These are phyloP conservation scores for Leccinum subtestaceum DNA, from an alignment of 768 basidiomycete genomes.

Conservation along the genomic window DNA sequence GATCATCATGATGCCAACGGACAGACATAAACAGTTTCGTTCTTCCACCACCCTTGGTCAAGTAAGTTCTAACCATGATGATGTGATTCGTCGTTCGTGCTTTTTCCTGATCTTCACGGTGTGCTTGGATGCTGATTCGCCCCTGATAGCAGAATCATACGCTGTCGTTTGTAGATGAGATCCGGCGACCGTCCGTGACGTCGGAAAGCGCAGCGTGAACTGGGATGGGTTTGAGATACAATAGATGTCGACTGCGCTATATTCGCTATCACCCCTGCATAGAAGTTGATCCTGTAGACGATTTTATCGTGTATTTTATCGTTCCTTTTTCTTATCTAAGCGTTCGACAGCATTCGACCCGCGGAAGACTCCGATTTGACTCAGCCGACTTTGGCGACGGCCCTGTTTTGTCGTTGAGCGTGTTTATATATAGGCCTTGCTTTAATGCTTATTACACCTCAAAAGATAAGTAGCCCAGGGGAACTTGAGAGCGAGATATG, in stretches of 20 bases:
- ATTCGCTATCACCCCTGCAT: background rate
- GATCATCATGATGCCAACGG: background rate
- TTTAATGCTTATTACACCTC: no score
- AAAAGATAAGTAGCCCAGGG: no score
- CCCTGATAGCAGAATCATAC: background rate
- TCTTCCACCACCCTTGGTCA: background rate
- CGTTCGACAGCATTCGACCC: no score
- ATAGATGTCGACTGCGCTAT: background rate
- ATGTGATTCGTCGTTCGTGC: background rate
- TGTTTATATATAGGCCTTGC: no score
- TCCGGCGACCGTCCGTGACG: background rate
- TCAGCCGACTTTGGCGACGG: no score
- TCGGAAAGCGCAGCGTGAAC: background rate
- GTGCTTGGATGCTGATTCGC: background rate
- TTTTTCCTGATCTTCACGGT: background rate
- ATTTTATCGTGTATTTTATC: no score
- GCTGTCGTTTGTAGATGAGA: background rate
- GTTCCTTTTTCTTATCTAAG: no score
- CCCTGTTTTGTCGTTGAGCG: no score
- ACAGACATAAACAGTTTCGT: background rate
- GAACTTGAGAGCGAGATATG: no score
- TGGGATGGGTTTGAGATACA: background rate
- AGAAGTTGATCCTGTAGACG: no score
- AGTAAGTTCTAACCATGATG: background rate
- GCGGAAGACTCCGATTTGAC: no score